Evolutionary conservation across 768 basidiomycete species (phyloP).

Genomic region (Lentinus brumalis): DNA sequence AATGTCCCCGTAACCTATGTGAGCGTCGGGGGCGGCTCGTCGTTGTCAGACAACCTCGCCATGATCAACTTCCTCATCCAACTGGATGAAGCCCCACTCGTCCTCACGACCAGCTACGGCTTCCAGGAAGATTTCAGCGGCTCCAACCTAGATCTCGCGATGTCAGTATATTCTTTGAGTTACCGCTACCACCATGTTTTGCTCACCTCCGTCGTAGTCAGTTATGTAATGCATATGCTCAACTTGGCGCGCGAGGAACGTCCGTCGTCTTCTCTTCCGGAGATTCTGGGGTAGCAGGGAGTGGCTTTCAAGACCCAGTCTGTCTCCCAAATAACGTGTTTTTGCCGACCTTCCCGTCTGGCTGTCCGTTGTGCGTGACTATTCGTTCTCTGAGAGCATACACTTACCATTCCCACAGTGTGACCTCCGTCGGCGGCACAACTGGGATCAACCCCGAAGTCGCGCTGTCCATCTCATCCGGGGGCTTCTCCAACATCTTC

Average conservation of each 20-base stretch:
- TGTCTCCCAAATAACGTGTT: conserved; percentile 44
- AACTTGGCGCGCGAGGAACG: conserved; percentile 37
- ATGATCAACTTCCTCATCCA: conserved; percentile 30
- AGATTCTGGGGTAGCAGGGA: conserved; percentile 38
- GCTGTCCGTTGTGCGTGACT: conserved; percentile 36
- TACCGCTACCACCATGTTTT: too few species aligned
- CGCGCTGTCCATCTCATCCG: conserved; percentile 63
- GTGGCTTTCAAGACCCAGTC: conserved; percentile 8
- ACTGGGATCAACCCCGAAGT: conserved; percentile 46
- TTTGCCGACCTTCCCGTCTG: conserved; percentile 37
- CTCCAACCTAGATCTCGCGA: conserved; percentile 5
- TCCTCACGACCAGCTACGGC: conserved; percentile 38
- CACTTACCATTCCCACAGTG: conserved; percentile 3
- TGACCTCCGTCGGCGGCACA: conserved; percentile 74
- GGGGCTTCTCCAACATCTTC: conserved; percentile 73
- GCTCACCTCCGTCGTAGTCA: conserved; percentile 16
- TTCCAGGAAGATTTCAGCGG: conserved; percentile 30
- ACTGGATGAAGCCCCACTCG: conserved; percentile 30
- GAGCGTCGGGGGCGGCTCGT: conserved; percentile 30
- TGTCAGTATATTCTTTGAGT: neutral
- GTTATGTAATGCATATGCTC: conserved; percentile 37
- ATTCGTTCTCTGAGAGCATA: neutral
- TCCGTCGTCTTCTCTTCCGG: conserved; percentile 40
- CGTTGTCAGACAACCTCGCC: conserved; percentile 36
- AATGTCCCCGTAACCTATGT: conserved; percentile 38